Evolutionary conservation across 1,139 yeast species (phyloP).

Genomic region (Zygosaccharomyces pseudobailii): DNA sequence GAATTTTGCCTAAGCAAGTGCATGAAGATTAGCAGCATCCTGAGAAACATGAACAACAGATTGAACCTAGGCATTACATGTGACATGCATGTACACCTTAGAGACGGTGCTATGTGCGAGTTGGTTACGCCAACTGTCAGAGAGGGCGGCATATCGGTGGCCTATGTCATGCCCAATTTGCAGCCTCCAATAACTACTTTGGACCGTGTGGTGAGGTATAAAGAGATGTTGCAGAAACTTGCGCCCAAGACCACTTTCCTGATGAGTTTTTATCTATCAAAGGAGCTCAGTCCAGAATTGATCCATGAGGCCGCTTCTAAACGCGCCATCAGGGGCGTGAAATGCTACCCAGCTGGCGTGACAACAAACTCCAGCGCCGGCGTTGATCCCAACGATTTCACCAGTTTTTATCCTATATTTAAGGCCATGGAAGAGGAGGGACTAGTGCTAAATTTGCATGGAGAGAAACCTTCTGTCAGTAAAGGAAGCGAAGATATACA

Average conservation of each 20-base stretch:
- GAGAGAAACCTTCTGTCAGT: conserved; percentile 78
- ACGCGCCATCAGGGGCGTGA: conserved; percentile 75
- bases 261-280: conserved; percentile 82
- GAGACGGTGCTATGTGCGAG: conserved; percentile 92
- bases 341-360: conserved; percentile 98
- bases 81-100: conserved; percentile 93
- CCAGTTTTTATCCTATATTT: conserved; percentile 81
- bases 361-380: conserved; percentile 95
- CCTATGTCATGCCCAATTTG: conserved; percentile 93
- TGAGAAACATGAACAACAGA: conserved; percentile 11
- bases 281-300: conserved; percentile 77
- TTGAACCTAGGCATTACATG: conserved; percentile 77
- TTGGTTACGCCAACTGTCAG: conserved; percentile 84
- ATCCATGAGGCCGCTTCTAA: conserved; percentile 71
- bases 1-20: neutral
- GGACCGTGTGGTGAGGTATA: conserved; percentile 67
- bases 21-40: neutral
- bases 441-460: conserved; percentile 82
- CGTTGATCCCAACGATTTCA: conserved; percentile 87
- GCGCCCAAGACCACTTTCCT: conserved; percentile 83
- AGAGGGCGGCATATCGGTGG: conserved; percentile 86
- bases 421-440: conserved; percentile 77
- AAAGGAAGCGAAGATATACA: conserved; percentile 51
- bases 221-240: conserved; percentile 53
- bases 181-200: conserved; percentile 90